phyloP scores from a whole-genome alignment of 495 filamentous ascomycete genomes.

The Umbilicaria muhlenbergii region DNA sequence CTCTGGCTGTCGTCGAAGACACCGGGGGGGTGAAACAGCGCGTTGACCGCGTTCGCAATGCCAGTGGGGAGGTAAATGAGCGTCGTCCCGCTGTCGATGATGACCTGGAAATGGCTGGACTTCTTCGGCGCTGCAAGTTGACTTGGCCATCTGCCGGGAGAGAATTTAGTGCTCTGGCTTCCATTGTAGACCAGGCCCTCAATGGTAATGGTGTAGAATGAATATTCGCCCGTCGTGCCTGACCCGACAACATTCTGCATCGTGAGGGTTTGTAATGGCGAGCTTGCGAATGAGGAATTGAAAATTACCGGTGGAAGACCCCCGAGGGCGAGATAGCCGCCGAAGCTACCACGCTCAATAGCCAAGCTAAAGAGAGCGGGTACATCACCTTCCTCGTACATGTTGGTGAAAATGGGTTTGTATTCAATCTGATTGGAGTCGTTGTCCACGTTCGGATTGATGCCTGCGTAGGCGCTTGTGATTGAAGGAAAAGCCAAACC shows the following conservation, averaged over 20 bases:
- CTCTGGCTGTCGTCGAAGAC: constrained; percentile 26
- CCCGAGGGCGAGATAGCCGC: constrained; percentile 33
- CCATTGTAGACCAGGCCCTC: constrained; percentile 21
- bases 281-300: constrained; percentile 19
- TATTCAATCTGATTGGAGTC: constrained; percentile 25
- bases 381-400: constrained; percentile 35
- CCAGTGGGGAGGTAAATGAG: constrained; percentile 23
- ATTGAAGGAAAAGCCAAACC: constrained; percentile 45
- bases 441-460: constrained; percentile 11
- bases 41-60: constrained; percentile 34
- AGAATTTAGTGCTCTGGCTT: constrained; percentile 4
- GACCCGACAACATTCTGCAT: background rate
- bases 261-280: constrained; percentile 21
- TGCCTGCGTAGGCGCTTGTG: constrained; percentile 26
- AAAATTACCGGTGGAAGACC: constrained; percentile 29
- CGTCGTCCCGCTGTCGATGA: constrained; percentile 28
- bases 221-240: constrained; percentile 9
- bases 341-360: constrained; percentile 14
- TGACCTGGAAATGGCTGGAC: constrained; percentile 16
- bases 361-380: constrained; percentile 37
- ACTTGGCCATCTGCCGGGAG: constrained; percentile 5
- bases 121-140: constrained; percentile 8
- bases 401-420: constrained; percentile 39
- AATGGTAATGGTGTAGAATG: constrained; percentile 28
- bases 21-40: constrained; percentile 37